phyloP scores from a whole-genome alignment of 441 rosid species.

The Syzygium malaccense region DNA sequence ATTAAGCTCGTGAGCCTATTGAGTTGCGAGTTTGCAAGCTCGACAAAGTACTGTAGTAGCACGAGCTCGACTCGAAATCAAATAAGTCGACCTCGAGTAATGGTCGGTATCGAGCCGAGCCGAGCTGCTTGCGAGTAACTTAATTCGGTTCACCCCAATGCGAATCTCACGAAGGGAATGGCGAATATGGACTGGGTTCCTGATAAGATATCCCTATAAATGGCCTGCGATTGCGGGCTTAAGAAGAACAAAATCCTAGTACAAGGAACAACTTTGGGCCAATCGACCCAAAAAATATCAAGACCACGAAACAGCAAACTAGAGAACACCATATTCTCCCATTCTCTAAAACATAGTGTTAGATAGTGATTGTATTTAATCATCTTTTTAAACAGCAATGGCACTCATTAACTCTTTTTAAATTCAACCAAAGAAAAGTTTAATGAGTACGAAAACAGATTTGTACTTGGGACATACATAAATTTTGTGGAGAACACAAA shows the following conservation, averaged over 20 bases:
- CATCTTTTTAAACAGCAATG: not conserved
- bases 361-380: not conserved
- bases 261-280: not conserved
- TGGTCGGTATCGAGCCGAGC: not conserved
- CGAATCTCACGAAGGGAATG: not conserved
- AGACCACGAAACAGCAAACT: not conserved
- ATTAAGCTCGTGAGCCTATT: not conserved
- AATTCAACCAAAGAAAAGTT: not conserved
- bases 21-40: not conserved
- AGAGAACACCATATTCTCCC: not conserved
- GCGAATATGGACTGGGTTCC: not conserved
- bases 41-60: not conserved
- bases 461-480: no score
- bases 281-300: not conserved
- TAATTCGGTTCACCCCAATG: not conserved
- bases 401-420: not conserved
- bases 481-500: no score
- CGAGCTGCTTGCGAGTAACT: not conserved
- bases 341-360: fast-evolving
- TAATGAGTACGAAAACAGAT: no score
- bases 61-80: not conserved
- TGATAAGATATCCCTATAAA: not conserved
- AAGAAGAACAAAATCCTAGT: not conserved
- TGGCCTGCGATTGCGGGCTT: not conserved
- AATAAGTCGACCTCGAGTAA: not conserved